phyloP scores from a whole-genome alignment of 495 filamentous ascomycete genomes.

The Penicillium steckii region DNA sequence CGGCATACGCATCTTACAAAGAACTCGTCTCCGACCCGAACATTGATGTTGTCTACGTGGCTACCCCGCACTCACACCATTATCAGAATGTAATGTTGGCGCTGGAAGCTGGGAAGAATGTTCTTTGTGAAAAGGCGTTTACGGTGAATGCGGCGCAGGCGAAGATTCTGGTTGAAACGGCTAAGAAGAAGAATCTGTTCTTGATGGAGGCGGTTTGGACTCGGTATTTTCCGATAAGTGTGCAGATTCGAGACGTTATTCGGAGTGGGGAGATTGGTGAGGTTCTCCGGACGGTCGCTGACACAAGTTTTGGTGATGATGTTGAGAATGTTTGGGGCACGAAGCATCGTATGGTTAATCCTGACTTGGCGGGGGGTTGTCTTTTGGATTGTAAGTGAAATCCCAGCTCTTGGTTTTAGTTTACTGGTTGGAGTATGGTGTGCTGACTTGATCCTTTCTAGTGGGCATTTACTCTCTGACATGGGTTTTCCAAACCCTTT shows the following conservation, averaged over 20 bases:
- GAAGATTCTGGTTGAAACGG: conserved; percentile 69
- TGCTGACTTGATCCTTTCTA: conserved; percentile 17
- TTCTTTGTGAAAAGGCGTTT: conserved; percentile 91
- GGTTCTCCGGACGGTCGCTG: conserved; percentile 74
- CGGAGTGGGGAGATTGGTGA: conserved; percentile 68
- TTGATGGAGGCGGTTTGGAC: conserved; percentile 98
- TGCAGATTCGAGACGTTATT: conserved; percentile 72
- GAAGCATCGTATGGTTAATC: conserved; percentile 80
- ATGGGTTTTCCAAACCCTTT: conserved; percentile 91
- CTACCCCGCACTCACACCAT: conserved; percentile 94
- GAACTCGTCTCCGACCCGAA: conserved; percentile 74
- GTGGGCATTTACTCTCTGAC: conserved; percentile 88
- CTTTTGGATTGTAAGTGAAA: conserved; percentile 64
- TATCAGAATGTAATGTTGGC: conserved; percentile 86
- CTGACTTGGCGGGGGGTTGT: conserved; percentile 80
- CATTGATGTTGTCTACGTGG: conserved; percentile 88
- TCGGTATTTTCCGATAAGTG: conserved; percentile 79
- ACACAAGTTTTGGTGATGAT: conserved; percentile 55
- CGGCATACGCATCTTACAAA: conserved; percentile 77
- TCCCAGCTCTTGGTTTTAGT: too few species aligned
- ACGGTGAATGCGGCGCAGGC: conserved; percentile 86
- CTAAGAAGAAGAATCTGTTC: conserved; percentile 79
- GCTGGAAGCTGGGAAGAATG: conserved; percentile 79
- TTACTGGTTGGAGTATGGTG: neutral
- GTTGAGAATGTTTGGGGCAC: conserved; percentile 54